Base-by-base conservation (phyloP, 169 alveolate genomes). In the Prorocentrum cordatum region DNA sequence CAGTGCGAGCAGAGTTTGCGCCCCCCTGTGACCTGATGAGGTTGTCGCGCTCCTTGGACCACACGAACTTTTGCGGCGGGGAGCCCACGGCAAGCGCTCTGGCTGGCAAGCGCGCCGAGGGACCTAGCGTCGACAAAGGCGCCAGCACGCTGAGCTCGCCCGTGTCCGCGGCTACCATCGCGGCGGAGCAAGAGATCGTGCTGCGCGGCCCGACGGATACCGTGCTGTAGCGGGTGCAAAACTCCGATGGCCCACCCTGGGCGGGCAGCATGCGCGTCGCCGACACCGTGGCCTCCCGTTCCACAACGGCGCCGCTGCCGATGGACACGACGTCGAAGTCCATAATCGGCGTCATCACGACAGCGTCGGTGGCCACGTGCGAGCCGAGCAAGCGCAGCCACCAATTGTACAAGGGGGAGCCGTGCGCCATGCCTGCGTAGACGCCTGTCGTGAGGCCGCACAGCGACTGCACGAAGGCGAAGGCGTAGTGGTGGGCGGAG, bases 361-460 rank as follows among this genome's bases (percentile, higher is more conserved):
- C 29, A 2, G 87, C 87, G 38, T 77, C 87, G 47, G 27, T 31
- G 39, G 72, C 72, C 47, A 62, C 72, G 16, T 59, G 32, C 24
- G 84, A 50, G 12, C 84, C 84, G 50, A 72, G 50, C 31, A 72
- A 31, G 20, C 62, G 36, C 80, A 80, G 68, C 90, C 90, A 80
- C 29, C 64, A 38, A 27, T 80, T 80, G 90, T 80, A 80, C 10
- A 61, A 61, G 1, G 90, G 90, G n/a, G 90, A 80, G 26, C 90
- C 90, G 32, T 62, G 29, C 26, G 90, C 79, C 90, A 80, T 80
- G 79, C 87, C 87, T 77, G 16, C 16, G 54, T 42, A 42, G 54
- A 42, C 54, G 54, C 54, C 54, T 16, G 16, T 42, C n/a, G n/a
- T 16, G n/a, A 42, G 16, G 54, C 16, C 16, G 54, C 9, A 9